Base-by-base conservation (phyloP, 2,329 filamentous ascomycete species). In the Paradendryphiella salina region DNA sequence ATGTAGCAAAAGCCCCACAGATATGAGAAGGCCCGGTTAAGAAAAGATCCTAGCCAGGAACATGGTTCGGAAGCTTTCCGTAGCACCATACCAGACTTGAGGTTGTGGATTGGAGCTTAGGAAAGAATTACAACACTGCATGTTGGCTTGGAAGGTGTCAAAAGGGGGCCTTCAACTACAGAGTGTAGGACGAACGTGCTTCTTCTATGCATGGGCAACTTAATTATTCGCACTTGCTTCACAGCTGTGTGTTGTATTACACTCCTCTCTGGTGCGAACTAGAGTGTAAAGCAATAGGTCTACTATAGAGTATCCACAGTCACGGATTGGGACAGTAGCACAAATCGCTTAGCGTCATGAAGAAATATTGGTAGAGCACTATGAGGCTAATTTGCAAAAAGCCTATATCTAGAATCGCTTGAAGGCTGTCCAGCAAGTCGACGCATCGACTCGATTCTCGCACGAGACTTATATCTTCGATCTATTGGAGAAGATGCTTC, bases 381-480 rank as follows among this genome's bases (percentile, higher is more conserved):
- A 42, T 23, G 5, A 47, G 21, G 10, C 2, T 23, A 7, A 23
- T 14, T 32, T 42, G 8, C 33, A n/a, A 29, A 15, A 31, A 29
- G 34, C 43, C 50, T 57, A 61, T 53, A 9, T 9, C 21, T 32
- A 21, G 18, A 46, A 57, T 51, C 26, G 43, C 34, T 26, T 53
- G 37, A 18, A 64, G 52, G 23, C 41, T 58, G n/a, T 52, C 23
- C 15, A 64, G 47, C 18, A 63, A 41, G 9, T 56, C 17, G 5
- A 72, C 37, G 1, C 60, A 71, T 48, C 60, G 40, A 6, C 59
- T 54, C 5, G 69, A 31, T 33, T 58, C 53, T 10, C 45, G 37
- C 13, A 74, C 51, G 4, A 76, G 65, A 41, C 73, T 73, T 1
- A 78, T 64, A 23, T 73, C 69, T 48, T 79, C 76, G 3, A 80